Base-by-base conservation (phyloP, 495 filamentous ascomycete species). In the Xanthoparmelia taractica region DNA sequence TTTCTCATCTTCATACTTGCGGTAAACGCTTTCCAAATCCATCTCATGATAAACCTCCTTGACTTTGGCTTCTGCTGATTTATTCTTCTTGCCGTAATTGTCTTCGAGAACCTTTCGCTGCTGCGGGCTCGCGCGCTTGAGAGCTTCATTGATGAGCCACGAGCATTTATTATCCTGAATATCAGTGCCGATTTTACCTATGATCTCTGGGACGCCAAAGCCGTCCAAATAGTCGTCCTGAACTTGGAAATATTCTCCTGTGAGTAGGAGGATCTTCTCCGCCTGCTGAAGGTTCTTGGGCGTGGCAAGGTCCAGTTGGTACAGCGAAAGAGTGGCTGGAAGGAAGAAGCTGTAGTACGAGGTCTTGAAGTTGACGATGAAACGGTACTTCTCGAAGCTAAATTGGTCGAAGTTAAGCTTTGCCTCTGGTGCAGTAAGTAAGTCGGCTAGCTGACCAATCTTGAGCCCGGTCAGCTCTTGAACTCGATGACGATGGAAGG, bases 101-200 rank as follows among this genome's bases (percentile, higher is more conserved):
- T 66, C 68, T 31, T 71, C 68, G 36, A 82, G 85, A 38, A 90
- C 72, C 73, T 87, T 79, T 68, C 90, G 85, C 83, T 97, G 95
- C 75, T 90, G 87, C 13, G 88, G 82, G 3, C 78, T 89, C 60
- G 85, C 87, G 52, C 85, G 80, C 71, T 84, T 76, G 54, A 97
- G 82, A 47, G 94, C 95, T 75, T 96, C 87, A 80, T 97, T 97
- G 71, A 98, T 81, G 29, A 97, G 74, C 94, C 94, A 98, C 12
- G 89, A 93, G 81, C 94, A 98, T 81, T 98, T 98, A 83, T 98
- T 98, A 75, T 98, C 94, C 79, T 90, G 84, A 72, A 98, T 98
- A 72, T 98, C 94, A 65, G 95, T 98, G 61, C 94, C 94, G 67
- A 98, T 95, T 84, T 98, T 98, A 71, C 94, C 94, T 69, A 98